Evolutionary conservation across 345 rosid species (phyloP), one percentile per base, ranked within the genome.

Genomic region (Pistacia vera): DNA sequence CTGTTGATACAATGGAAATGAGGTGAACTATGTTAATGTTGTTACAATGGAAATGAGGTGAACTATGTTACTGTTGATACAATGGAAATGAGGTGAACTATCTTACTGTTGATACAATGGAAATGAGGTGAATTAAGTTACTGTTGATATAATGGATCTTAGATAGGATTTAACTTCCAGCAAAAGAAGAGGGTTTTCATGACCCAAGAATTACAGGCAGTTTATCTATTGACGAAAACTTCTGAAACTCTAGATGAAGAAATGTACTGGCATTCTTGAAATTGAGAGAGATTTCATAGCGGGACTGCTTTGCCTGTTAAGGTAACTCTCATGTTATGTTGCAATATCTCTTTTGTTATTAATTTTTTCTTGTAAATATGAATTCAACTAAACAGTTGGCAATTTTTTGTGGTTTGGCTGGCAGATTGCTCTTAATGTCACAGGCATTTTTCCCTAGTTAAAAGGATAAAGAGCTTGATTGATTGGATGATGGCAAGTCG

Each of bases 401-500:
- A 69, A 68, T 63, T 66, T 65, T 59, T 70, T 30, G 35, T 63
- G 28, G 49, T 57, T 74, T 68, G 35, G 14, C 54, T 49, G 83
- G 88, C 87, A 80, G 84, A 81, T 79, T 63, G 57, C 63, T 63
- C 59, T 57, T 64, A 41, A 6, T 63, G 72, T 57, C 71, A 36
- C 10, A 54, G 75, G 75, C 52, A 16, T 68, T 81, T 74, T 72
- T 18, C 71, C 71, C 75, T 71, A 48, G 52, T 64, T 49, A 61
- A 62, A 77, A 76, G 33, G 56, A 66, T 61, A 75, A 64, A 52
- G 70, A 64, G 66, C 73, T 77, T 65, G 35, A n/a, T 52, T 11
- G 20, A 54, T 52, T 57, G 65, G 82, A 74, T 6, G 75, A 51
- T 62, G 78, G 70, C 46, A 41, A 58, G 62, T 63, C 36, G 71